phyloP scores from a whole-genome alignment of 1,284 basidiomycete genomes.

The Trametes hirsuta region DNA sequence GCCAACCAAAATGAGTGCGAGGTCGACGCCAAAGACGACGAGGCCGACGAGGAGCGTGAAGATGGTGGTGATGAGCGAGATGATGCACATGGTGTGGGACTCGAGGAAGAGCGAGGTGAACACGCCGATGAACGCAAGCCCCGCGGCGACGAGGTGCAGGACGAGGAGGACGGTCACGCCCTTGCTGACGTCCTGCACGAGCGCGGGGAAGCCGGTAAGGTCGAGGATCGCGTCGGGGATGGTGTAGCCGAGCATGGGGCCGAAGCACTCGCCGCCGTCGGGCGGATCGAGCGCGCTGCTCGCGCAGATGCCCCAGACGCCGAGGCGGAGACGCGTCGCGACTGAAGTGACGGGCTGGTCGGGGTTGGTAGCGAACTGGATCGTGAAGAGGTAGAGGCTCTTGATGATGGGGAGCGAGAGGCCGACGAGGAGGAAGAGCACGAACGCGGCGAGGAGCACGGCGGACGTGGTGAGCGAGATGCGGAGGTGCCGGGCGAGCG shows the following conservation, averaged over 20 bases:
- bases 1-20: conserved; percentile 59
- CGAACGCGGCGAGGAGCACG: conserved; percentile 57
- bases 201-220: conserved; percentile 46
- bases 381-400: conserved; percentile 65
- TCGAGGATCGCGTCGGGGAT: conserved; percentile 37
- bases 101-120: conserved; percentile 59
- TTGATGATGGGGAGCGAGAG: conserved; percentile 77
- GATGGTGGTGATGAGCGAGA: conserved; percentile 60
- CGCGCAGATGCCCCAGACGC: conserved; percentile 77
- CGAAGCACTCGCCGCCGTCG: conserved; percentile 51
- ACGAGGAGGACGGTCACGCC: conserved; percentile 62
- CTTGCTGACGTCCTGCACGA: conserved; percentile 51
- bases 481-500: conserved; percentile 41
- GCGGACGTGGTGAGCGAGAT: conserved; percentile 49
- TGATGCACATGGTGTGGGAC: conserved; percentile 49
- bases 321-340: conserved; percentile 68
- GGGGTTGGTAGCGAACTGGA: conserved; percentile 46
- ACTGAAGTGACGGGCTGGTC: conserved; percentile 47
- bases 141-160: conserved; percentile 66
- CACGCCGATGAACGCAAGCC: conserved; percentile 56
- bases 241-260: conserved; percentile 55
- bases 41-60: conserved; percentile 55
- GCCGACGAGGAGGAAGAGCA: conserved; percentile 75
- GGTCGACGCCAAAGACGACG: conserved; percentile 60
- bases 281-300: conserved; percentile 39